Conservation (phyloP, 2,329 filamentous ascomycete genomes). For the Pyrenophora graminea region DNA sequence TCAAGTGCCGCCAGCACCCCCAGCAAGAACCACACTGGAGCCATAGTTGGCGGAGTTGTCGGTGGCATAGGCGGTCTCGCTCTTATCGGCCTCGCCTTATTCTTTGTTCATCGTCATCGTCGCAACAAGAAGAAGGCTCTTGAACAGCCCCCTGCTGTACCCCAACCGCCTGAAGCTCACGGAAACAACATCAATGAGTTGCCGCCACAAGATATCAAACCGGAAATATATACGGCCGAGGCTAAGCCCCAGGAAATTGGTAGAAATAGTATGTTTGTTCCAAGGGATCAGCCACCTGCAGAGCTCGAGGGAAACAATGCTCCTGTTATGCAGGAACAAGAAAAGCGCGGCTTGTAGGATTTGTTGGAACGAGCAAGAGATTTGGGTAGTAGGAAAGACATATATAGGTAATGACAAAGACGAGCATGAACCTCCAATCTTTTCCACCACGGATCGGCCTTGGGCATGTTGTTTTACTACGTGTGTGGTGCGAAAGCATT, state of each 20-base stretch:
- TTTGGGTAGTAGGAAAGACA: too few relatives aligned
- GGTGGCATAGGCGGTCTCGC: slow-evolving; percentile 1
- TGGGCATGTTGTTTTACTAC: too few relatives aligned
- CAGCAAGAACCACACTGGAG: slow-evolving; percentile 1
- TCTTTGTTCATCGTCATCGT: not conserved
- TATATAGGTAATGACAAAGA: too few relatives aligned
- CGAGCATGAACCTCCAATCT: too few relatives aligned
- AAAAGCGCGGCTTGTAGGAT: too few relatives aligned
- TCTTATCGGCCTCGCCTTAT: not conserved
- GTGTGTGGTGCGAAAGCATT: too few relatives aligned
- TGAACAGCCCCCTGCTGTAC: not conserved
- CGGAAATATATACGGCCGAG: not conserved
- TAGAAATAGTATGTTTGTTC: not conserved
- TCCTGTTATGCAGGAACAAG: too few relatives aligned
- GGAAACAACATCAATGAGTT: not conserved
- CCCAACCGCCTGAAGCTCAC: not conserved
- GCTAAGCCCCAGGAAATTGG: not conserved
- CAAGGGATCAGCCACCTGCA: not conserved
- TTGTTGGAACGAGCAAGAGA: too few relatives aligned
- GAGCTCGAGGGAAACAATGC: too few relatives aligned
- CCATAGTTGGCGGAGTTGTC: slow-evolving; percentile 4
- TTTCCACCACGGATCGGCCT: too few relatives aligned
- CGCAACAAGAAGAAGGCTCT: not conserved
- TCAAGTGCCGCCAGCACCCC: not conserved
- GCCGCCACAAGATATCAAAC: not conserved